Evolutionary conservation across 805 yeast species (phyloP).

Genomic region (Starmerella ratchasimensis): DNA sequence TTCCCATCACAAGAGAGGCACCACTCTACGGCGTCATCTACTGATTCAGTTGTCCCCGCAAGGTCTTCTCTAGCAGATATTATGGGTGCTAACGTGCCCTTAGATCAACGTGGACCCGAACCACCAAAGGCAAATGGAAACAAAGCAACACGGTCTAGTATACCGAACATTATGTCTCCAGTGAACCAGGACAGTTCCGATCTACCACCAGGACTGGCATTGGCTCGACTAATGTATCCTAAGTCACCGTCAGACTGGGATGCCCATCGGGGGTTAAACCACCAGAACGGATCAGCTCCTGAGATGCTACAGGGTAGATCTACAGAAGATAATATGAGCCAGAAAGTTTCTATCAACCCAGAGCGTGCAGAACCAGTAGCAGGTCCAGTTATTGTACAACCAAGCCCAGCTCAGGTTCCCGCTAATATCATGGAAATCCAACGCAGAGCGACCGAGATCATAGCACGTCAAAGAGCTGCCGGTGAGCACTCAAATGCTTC

Average conservation of each 20-base stretch:
- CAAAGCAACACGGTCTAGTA: too few relatives aligned
- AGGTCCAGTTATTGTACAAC: background rate
- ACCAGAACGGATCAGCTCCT: background rate
- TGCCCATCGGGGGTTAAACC: background rate
- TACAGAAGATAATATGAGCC: background rate
- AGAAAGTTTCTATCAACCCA: background rate
- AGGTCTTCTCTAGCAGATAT: too few relatives aligned
- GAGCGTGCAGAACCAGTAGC: background rate
- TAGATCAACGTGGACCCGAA: too few relatives aligned
- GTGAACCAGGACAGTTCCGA: background rate
- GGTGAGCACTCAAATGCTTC: too few relatives aligned
- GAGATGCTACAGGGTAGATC: background rate
- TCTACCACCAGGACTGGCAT: background rate
- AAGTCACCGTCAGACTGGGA: background rate
- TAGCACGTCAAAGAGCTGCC: too few relatives aligned
- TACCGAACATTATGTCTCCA: slow-evolving; percentile 1
- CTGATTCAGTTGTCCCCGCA: too few relatives aligned
- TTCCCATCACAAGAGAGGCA: too few relatives aligned
- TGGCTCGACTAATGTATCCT: slow-evolving; percentile 1
- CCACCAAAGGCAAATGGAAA: too few relatives aligned
- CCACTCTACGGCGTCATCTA: too few relatives aligned
- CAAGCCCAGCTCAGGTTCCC: background rate
- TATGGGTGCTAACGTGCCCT: too few relatives aligned
- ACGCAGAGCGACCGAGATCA: too few relatives aligned
- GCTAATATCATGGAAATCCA: too few relatives aligned